phyloP scores from a whole-genome alignment of 108 stramenopile genomes.

The Heterococcus sp. region DNA sequence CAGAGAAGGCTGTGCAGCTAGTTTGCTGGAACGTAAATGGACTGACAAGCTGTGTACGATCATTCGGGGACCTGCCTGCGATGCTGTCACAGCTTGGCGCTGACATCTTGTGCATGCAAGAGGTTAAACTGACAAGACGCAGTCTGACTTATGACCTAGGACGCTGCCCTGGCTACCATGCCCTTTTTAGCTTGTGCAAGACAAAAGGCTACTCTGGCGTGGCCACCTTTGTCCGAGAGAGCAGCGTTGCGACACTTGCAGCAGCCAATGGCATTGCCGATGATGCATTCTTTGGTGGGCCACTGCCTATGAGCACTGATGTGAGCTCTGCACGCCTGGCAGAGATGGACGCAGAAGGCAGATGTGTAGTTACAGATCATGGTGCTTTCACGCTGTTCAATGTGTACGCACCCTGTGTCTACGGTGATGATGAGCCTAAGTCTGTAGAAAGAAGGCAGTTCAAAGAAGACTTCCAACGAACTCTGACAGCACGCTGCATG shows the following conservation, averaged over 20 bases:
- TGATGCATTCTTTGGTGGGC: constrained; percentile 15
- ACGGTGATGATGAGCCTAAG: constrained; percentile 13
- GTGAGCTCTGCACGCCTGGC: constrained; percentile 3
- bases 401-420: constrained; percentile 41
- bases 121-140: background rate
- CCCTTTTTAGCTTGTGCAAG: constrained; percentile 33
- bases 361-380: constrained; percentile 40
- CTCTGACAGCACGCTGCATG: constrained; percentile 4
- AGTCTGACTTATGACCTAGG: constrained; percentile 9
- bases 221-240: constrained; percentile 37
- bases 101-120: background rate
- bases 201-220: constrained; percentile 34
- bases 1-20: background rate
- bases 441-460: constrained; percentile 18
- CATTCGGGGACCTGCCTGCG: background rate
- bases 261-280: constrained; percentile 21
- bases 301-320: background rate
- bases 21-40: background rate
- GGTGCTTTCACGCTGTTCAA: constrained; percentile 47
- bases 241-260: constrained; percentile 16
- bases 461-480: constrained; percentile 21
- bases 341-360: constrained; percentile 25
- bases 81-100: background rate
- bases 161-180: constrained; percentile 14
- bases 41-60: background rate